Base-by-base conservation (phyloP, 805 yeast species). In the Starmerella bombicola region DNA sequence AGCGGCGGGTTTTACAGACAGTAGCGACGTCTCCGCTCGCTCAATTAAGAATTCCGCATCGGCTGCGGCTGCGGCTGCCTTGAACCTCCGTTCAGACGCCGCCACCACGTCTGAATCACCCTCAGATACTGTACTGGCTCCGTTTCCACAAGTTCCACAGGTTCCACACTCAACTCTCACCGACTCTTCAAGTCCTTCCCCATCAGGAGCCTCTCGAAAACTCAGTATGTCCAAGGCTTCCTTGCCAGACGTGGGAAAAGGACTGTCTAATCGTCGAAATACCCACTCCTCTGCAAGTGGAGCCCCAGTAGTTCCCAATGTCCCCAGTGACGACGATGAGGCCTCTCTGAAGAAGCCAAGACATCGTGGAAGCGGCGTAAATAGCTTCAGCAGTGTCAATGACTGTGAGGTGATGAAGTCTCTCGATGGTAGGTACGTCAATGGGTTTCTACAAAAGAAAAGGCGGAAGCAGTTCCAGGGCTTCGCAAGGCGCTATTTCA, bases 381-480 rank as follows among this genome's bases (percentile, higher is more conserved):
- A 30, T 15, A 38, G 41, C 20, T 4, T 16, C 24, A 23, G 18
- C 18, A 35, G 28, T 24, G 42, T 40, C 46, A 39, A 33, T 23
- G 50, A 38, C 21, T 15, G 29, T 28, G 48, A 38, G 12, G 38
- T 35, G 26, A 20, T 25, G 23, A n/a, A 19, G 21, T 39, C 50
- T 3, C 25, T 42, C 7, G 62, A 54, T 30, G 61, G 60, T 29
- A 51, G 62, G 50, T 74, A 76, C 45, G 59, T 85, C 37, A 88
- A 82, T 56, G 93, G 96, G 0, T 70, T 74, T 31, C 61, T 91
- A 35, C 63, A 79, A 46, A 91, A 91, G 61, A 76, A 76, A 55
- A 78, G 88, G 49, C 74, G 94, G 49, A 82, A 84, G 61, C 77
- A 77, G 58, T 67, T 78, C 19, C 95, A 86, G 60, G 93, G 93